Percentiles rank a stretch among this genome's conserved stretches.
Evolutionary conservation across 345 rosid genomes (phyloP).

Genomic region (Sonneratia caseolaris): DNA sequence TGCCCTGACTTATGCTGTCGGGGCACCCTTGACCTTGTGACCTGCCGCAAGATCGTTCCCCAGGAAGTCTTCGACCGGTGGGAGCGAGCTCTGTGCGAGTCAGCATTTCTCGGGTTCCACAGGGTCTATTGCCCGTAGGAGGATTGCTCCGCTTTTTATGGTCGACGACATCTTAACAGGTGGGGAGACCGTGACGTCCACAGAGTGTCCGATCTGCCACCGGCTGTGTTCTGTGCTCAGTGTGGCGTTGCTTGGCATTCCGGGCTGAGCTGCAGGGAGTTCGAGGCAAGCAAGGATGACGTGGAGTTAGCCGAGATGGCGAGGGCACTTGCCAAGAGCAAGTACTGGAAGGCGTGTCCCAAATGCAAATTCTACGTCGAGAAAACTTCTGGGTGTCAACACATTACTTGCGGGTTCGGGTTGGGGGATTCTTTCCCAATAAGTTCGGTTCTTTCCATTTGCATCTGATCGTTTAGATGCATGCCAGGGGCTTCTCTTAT

Average conservation of each 20-base stretch:
- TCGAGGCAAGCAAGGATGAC: constrained; percentile 16
- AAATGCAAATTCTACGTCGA: constrained; percentile 34
- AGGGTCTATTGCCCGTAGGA: constrained; percentile 33
- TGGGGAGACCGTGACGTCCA: background rate
- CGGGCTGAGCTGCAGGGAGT: constrained; percentile 23
- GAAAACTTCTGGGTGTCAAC: constrained; percentile 21
- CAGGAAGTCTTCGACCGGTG: constrained; percentile 24
- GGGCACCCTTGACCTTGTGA: constrained; percentile 19
- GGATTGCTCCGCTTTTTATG: constrained; percentile 21
- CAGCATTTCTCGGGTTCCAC: constrained; percentile 7
- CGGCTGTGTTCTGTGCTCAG: constrained; percentile 18
- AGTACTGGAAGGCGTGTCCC: constrained; percentile 38
- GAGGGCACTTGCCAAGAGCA: constrained; percentile 33
- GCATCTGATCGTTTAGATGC: too few relatives aligned
- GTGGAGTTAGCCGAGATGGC: constrained; percentile 22
- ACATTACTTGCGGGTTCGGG: constrained; percentile 34
- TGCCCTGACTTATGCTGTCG: constrained; percentile 19
- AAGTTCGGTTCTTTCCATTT: too few relatives aligned
- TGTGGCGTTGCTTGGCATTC: constrained; percentile 31
- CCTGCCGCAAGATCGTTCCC: constrained; percentile 15
- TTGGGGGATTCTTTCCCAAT: too few relatives aligned
- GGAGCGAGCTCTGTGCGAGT: constrained; percentile 22
- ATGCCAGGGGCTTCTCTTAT: too few relatives aligned
- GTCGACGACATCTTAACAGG: constrained; percentile 13
- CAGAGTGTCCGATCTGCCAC: constrained; percentile 22